A percentile compares a stretch with the other conserved stretches of the same genome.
Conservation (phyloP, 108 stramenopile species). For the Fragilaria crotonensis region DNA sequence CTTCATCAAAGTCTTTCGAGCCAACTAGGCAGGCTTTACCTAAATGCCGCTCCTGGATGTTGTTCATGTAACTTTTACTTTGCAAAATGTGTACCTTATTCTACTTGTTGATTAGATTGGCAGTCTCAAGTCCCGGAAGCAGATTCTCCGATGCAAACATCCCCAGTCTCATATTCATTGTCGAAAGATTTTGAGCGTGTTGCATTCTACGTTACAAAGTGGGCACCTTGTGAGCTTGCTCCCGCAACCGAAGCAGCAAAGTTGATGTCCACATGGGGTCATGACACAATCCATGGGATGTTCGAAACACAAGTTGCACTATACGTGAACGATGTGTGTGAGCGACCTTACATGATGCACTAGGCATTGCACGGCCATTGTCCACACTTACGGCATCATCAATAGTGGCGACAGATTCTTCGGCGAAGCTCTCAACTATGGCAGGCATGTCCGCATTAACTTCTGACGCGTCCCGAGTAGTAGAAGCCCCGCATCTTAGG, state of each 20-base stretch:
- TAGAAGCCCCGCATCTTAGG: slow-evolving; percentile 5
- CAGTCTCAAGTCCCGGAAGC: no score
- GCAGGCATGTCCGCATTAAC: slow-evolving; percentile 22
- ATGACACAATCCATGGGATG: slow-evolving; percentile 62
- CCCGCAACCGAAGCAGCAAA: slow-evolving; percentile 59
- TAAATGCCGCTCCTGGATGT: no score
- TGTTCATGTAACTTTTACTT: no score
- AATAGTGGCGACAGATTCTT: slow-evolving; percentile 14
- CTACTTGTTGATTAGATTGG: no score
- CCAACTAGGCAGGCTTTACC: no score
- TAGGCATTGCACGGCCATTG: slow-evolving; percentile 6
- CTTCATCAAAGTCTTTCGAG: slow-evolving; percentile 62
- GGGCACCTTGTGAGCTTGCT: slow-evolving; percentile 46
- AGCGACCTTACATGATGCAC: background rate
- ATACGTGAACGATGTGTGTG: background rate
- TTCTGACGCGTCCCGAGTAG: slow-evolving; percentile 29
- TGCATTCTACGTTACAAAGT: slow-evolving; percentile 43
- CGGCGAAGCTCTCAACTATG: slow-evolving; percentile 24
- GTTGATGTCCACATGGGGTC: slow-evolving; percentile 78
- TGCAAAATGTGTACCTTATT: no score
- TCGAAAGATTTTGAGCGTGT: slow-evolving; percentile 63
- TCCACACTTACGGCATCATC: slow-evolving; percentile 12
- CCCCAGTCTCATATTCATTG: no score
- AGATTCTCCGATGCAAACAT: no score
- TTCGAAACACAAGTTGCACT: slow-evolving; percentile 67